Evolutionary conservation across 1,139 yeast species (phyloP), one percentile per base, ranked within the genome.

Genomic region (Suhomyces bribrorum): DNA sequence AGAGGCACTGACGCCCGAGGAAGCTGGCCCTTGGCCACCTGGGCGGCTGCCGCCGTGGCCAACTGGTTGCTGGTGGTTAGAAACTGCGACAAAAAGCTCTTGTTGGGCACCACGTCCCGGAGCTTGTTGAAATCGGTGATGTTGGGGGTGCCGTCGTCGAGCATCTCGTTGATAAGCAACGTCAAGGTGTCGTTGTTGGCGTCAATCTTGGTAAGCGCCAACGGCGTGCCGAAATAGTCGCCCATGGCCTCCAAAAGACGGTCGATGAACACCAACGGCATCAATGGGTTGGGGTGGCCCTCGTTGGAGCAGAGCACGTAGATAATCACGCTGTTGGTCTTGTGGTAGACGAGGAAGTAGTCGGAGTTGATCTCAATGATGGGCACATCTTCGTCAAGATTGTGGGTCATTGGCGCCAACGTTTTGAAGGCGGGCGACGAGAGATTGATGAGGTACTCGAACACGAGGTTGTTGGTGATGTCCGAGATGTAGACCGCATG

Each of bases 131-230:
- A 68, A 48, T 88, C 96, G 0, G 90, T 82, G 35, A 77, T 69
- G 47, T 77, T 75, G 0, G 96, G 95, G 16, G 73, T 69, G 1
- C 94, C 92, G 33, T 80, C 83, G 50, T 87, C 95, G 16, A 89
- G 57, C 80, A 87, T 79, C 52, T 86, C 86, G 48, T 80, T 77
- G 48, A 70, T 50, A 17, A 72, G 45, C 48, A 86, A 63, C 31
- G 83, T 73, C 44, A 86, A 63, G 4, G 85, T 75, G 53, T 86
- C 92, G 46, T 73, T 73, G 54, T 85, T 82, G 29, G 81, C 72
- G 47, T 78, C 83, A 11, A 88, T 66, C 49, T 81, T 82, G 29
- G 76, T 61, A 2, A 79, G 60, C 3, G 80, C 69, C 26, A 86
- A 55, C 2, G 84, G 84, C 1, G 69, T 53, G 2, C 83, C 79